A percentile compares a stretch with the other conserved stretches of the same genome.
Evolutionary conservation across 441 rosid species (phyloP).

Genomic region (Aleurites moluccanus): DNA sequence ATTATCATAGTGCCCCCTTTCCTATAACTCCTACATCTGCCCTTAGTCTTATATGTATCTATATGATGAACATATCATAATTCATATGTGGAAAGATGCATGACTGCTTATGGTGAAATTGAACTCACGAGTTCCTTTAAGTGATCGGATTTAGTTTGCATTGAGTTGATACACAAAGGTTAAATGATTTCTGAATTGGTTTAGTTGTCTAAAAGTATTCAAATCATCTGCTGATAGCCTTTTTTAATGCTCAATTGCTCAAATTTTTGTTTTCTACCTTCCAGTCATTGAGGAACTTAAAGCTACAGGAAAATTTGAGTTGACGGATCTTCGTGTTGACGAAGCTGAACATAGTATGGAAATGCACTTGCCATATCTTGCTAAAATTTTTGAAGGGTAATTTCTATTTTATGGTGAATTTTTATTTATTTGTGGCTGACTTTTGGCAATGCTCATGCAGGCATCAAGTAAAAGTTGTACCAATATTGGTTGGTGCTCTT

Average conservation of each 20-base stretch:
- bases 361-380: constrained; percentile 94
- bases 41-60: no score
- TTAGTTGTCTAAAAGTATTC: background rate
- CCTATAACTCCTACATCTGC: no score
- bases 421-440: constrained; percentile 12
- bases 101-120: background rate
- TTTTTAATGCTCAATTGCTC: background rate
- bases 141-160: background rate
- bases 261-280: constrained; percentile 8
- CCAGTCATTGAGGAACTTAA: constrained; percentile 83
- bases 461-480: constrained; percentile 76
- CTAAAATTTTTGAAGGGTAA: constrained; percentile 90
- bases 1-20: no score
- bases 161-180: background rate
- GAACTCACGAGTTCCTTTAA: background rate
- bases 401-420: constrained; percentile 1
- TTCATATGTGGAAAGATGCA: background rate
- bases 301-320: constrained; percentile 81
- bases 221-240: background rate
- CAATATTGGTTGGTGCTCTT: constrained; percentile 86
- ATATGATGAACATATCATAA: background rate
- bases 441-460: constrained; percentile 38
- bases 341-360: constrained; percentile 99
- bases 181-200: constrained; percentile 4
- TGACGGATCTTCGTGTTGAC: constrained; percentile 77